Evolutionary conservation across 805 yeast genomes (phyloP).

Genomic region (Ogataea pignaliae): DNA sequence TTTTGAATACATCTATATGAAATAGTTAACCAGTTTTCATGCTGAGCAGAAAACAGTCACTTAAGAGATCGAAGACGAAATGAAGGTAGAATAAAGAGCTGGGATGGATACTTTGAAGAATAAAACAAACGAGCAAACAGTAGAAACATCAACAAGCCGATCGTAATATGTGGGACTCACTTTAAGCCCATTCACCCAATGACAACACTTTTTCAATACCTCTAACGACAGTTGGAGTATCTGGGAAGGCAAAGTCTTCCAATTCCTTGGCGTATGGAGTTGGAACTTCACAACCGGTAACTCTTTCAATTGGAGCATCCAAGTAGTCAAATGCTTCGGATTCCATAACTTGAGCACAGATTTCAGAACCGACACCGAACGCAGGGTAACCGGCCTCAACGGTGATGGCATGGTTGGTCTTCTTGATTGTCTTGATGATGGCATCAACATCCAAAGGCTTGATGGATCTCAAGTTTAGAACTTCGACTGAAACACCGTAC

Average conservation of each 20-base stretch:
- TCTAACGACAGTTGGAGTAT: slow-evolving; percentile 81
- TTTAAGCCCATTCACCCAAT: slow-evolving; percentile 36
- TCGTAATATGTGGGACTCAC: background rate
- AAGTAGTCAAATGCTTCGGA: slow-evolving; percentile 96
- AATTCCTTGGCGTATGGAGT: slow-evolving; percentile 96
- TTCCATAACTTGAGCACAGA: slow-evolving; percentile 97
- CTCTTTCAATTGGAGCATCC: slow-evolving; percentile 98
- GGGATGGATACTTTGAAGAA: too few relatives aligned
- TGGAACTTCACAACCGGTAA: slow-evolving; percentile 99
- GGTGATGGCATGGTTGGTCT: slow-evolving; percentile 93
- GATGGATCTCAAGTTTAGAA: slow-evolving; percentile 91
- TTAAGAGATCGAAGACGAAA: too few relatives aligned
- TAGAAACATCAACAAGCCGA: background rate
- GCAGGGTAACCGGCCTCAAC: slow-evolving; percentile 98
- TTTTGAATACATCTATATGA: too few relatives aligned
- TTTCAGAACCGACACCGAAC: slow-evolving; percentile 98
- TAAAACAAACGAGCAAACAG: background rate
- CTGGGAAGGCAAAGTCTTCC: slow-evolving; percentile 99
- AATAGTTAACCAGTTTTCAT: too few relatives aligned
- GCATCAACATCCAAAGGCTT: slow-evolving; percentile 93
- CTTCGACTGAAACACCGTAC: slow-evolving; percentile 88
- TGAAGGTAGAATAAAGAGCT: too few relatives aligned
- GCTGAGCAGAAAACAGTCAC: too few relatives aligned
- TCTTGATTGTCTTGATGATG: slow-evolving; percentile 82
- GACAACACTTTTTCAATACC: slow-evolving; percentile 79